Evolutionary conservation across 2,329 filamentous ascomycete genomes (phyloP), one percentile per base, ranked within the genome.

Genomic region (Trichoderma asperellum): DNA sequence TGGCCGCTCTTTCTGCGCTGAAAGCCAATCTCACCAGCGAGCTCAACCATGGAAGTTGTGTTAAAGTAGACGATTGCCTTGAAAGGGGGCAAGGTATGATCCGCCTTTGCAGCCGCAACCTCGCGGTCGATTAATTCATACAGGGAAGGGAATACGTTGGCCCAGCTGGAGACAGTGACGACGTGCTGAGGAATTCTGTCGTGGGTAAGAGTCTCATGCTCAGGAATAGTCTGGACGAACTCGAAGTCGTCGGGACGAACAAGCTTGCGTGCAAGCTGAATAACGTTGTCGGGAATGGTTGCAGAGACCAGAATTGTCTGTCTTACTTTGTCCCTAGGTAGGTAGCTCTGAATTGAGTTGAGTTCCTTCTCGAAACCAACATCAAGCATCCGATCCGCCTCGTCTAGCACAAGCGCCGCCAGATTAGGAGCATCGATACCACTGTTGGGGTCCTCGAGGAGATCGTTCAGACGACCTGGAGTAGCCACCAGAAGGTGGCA

Each of bases 341-440:
- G 85, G 55, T 81, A 76, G 0, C 77, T 70, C 68, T 88, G 81
- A 68, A 95, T 92, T 1, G 87, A 79, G 61, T 84, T 80, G 62
- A 95, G 85, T 68, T 89, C 90, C 43, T 84, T 83, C 68, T 90
- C 84, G 75, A 95, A 95, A 2, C 92, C 96, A 85, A 97, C 96
- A 83, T 99, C 96, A 78, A 99, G 87, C 92, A 99, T 97, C 75
- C 96, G 92, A 81, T 99, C 96, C 75, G 96, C 96, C 85, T 99
- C 96, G 75, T 99, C 96, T 58, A 99, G 90, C 73, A 98, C 94
- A 57, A 99, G 86, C 74, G 96, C 96, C 79, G 93, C 92, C 84
- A 98, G 91, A 79, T 92, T 94, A 79, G 77, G 94, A 80, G 92
- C 92, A 27, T 83, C 82, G 49, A 97, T 87, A 29, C 88, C 86